Percentiles rank a stretch among this genome's conserved stretches.
phyloP scores from a whole-genome alignment of 164 flowering plant species.

The Stephania japonica region DNA sequence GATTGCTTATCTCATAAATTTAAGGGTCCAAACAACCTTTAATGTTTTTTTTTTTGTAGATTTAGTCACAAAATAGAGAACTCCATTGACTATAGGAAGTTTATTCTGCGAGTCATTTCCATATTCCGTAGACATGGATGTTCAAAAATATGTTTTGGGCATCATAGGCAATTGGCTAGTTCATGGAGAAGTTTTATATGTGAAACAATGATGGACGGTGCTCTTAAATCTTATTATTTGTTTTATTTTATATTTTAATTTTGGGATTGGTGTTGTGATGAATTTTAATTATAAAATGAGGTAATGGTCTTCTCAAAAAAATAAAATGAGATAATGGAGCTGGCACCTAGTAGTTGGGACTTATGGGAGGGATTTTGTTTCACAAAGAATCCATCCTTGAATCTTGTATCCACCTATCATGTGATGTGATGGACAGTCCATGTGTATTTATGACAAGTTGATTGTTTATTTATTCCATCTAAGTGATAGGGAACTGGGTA shows the following conservation, averaged over 20 bases:
- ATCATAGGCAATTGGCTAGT: not conserved
- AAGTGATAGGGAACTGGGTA: not conserved
- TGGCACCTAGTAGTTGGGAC: not conserved
- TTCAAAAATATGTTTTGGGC: not conserved
- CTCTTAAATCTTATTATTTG: not conserved
- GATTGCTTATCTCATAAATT: not conserved
- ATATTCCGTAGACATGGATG: not conserved
- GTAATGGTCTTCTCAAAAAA: too few relatives aligned
- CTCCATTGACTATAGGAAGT: too few relatives aligned
- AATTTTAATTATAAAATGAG: not conserved
- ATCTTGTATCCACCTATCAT: not conserved
- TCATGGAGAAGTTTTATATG: not conserved
- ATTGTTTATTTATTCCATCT: too few relatives aligned
- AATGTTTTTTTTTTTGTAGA: not conserved
- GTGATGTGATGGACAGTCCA: not conserved
- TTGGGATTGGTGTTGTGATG: not conserved
- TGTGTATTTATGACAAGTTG: too few relatives aligned
- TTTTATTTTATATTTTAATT: too few relatives aligned
- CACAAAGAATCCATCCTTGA: not conserved
- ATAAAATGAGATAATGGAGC: not conserved
- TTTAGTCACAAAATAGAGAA: not conserved
- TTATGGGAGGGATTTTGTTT: not conserved
- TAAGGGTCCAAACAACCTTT: too few relatives aligned
- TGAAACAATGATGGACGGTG: not conserved
- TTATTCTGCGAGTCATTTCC: not conserved